Evolutionary conservation across 768 basidiomycete species (phyloP).

Genomic region (Vishniacozyma victoriae): DNA sequence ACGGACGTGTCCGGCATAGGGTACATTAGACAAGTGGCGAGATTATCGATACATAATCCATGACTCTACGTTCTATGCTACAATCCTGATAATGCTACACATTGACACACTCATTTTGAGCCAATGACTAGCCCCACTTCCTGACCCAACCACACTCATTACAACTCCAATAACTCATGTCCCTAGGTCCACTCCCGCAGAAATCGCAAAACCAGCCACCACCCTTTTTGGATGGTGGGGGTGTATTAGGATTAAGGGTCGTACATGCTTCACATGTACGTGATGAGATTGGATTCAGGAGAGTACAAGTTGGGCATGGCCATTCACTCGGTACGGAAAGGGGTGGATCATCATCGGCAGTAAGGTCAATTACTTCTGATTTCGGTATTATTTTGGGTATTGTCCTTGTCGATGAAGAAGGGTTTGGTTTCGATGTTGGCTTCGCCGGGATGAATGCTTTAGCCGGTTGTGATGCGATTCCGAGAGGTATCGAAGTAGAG

Average conservation of each 20-base stretch:
- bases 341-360: slow-evolving; percentile 1
- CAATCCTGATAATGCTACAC: too few species aligned
- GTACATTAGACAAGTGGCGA: too few species aligned
- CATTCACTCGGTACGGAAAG: slow-evolving; percentile 19
- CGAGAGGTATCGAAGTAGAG: background rate
- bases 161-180: slow-evolving; percentile 69
- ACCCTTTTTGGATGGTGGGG: slow-evolving; percentile 25
- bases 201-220: slow-evolving; percentile 61
- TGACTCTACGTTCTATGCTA: too few species aligned
- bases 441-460: too few species aligned
- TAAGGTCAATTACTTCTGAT: slow-evolving; percentile 8
- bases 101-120: too few species aligned
- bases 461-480: background rate
- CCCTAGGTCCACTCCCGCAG: slow-evolving; percentile 62
- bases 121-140: slow-evolving; percentile 44
- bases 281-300: slow-evolving; percentile 55
- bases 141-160: slow-evolving; percentile 66
- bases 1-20: too few species aligned
- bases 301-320: slow-evolving; percentile 57
- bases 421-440: too few species aligned
- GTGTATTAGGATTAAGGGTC: slow-evolving; percentile 45
- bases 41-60: too few species aligned
- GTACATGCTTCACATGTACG: slow-evolving; percentile 63
- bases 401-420: too few species aligned
- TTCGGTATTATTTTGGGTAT: too few species aligned